A percentile compares a stretch with the other conserved stretches of the same genome.
phyloP scores from a whole-genome alignment of 2,329 filamentous ascomycete species.

The Aspergillus versicolor region DNA sequence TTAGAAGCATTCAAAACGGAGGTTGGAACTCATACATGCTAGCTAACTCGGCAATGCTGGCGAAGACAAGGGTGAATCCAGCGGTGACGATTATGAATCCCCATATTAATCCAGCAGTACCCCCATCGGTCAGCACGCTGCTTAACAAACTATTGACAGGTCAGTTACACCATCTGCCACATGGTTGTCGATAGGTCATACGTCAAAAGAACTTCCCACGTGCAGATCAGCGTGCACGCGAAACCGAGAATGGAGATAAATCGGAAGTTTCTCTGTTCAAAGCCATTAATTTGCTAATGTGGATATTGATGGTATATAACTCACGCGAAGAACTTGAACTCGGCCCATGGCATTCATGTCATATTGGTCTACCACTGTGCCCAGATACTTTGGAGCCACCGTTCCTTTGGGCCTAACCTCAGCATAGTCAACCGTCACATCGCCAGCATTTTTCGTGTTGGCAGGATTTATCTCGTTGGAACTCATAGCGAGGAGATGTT shows the following conservation, averaged over 20 bases:
- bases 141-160: conserved; percentile 25
- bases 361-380: conserved; percentile 34
- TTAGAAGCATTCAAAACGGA: neutral
- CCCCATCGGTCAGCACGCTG: conserved; percentile 36
- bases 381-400: conserved; percentile 38
- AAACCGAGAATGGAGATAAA: conserved; percentile 48
- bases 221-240: conserved; percentile 43
- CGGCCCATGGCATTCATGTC: conserved; percentile 42
- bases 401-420: conserved; percentile 24
- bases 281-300: conserved; percentile 3
- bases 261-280: conserved; percentile 40
- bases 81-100: conserved; percentile 33
- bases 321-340: conserved; percentile 39
- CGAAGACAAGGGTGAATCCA: conserved; percentile 37
- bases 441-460: neutral
- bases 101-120: conserved; percentile 40
- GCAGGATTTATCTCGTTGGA: neutral
- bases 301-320: conserved; percentile 3
- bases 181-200: conserved; percentile 20
- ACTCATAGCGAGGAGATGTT: neutral
- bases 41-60: conserved; percentile 43
- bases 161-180: conserved; percentile 12
- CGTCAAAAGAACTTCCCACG: conserved; percentile 46
- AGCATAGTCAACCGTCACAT: neutral
- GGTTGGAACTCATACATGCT: conserved; percentile 36